Evolutionary conservation across 2,329 filamentous ascomycete species (phyloP), one percentile per base, ranked within the genome.

Genomic region (Exophiala calicioides): DNA sequence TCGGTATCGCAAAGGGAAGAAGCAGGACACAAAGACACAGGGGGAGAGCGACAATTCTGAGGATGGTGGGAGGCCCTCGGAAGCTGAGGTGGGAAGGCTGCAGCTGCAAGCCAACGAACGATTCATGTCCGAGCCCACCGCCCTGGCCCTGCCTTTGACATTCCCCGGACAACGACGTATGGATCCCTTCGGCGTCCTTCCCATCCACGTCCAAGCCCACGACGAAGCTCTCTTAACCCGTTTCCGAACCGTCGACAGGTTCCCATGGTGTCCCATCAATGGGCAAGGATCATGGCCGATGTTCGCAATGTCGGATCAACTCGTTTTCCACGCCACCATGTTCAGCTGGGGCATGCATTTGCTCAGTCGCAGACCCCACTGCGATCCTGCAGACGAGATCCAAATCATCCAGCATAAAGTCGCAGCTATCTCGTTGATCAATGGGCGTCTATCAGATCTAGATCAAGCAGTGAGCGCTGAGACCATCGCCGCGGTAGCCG

Each of bases 181-280:
- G n/a, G 50, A 52, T 32, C 38, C 38, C 16, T 49, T 52, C 35
- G 31, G 24, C 9, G 33, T 46, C 1, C n/a, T 49, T 2, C 36
- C 49, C 1, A 23, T 48, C n/a, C 21, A 9, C 10, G 8, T 52
- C 10, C 30, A 45, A 5, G 21, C 35, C 10, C 27, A 12, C 8
- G 50, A 52, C 27, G 40, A 52, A 32, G 23, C 19, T 10, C 19
- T 39, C 3, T 24, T 52, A 4, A 8, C 15, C 15, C 21, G 32
- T n/a, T 52, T 52, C 21, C 40, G 18, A 2, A 29, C 18, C n/a
- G 19, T 44, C 13, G 34, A 53, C 3, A 42, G 46, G 15, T 47
- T 34, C 15, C 50, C 50, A 6, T 53, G 47, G 47, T 50, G 50
- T 44, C 50, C 50, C 6, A 44, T 53, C 41, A 53, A 50, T 26